Base-by-base conservation (phyloP, 192 early-diverging fungal genomes). In the Podila horticola region DNA sequence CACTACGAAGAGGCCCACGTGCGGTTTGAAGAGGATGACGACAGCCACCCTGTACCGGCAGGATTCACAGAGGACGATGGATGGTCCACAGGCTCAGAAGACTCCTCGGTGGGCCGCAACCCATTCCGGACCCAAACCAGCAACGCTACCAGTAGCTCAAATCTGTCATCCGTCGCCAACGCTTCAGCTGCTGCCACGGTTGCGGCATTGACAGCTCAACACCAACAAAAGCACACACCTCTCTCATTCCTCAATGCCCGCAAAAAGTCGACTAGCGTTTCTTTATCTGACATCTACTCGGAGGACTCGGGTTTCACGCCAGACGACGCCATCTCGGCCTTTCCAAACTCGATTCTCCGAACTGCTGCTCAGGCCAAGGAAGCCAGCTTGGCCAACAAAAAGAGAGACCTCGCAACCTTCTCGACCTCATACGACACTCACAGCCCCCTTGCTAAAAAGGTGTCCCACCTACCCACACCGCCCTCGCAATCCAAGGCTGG, bases 1-100 rank as follows among this genome's bases (percentile, higher is more conserved):
- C 97, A 99, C 85, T 97, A 96, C 74, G 97, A 99, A 84, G 97
- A 99, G 82, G 91, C 89, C 75, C 97, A 98, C 66, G 95, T 96
- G 66, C 91, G 91, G 58, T 89, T 96, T 51, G 96, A 96, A 74
- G 91, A 94, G 17, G 97, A 98, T 67, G 77, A 81, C 26, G 77
- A 81, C 49, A 73, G 71, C 34, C 77, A 73, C 22, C 77, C 77
- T 2, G 77, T 72, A 3, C 66, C 71, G 22, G 71, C 77, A 28
- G 77, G 77, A 5, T 81, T 81, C 63, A 71, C 67, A 38, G 77
- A 81, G 55, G 77, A 81, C 13, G 77, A 81, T n/a, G 71, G 77
- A 12, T 81, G 77, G 77, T 81, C 77, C 22, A 69, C 77, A 9
- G 52, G 48, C 30, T 69, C 77, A 10, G 66, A 71, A 4, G 66